Percentiles rank a stretch among this genome's conserved stretches.
Conservation (phyloP, 2,329 filamentous ascomycete species). For the Cadophora luteo-olivacea region DNA sequence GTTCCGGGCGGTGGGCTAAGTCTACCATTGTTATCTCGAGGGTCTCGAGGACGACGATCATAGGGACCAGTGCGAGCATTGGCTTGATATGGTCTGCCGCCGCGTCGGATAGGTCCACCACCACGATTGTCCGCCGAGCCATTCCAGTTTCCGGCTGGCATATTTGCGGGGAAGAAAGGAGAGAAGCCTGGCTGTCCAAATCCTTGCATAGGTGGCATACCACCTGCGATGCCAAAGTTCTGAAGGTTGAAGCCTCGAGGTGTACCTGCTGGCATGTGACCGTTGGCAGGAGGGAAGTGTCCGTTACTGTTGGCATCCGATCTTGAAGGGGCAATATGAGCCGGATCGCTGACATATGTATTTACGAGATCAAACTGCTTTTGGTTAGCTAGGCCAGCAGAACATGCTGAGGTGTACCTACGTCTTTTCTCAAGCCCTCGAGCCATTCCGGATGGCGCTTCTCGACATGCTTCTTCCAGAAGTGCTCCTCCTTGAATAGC, state of each 20-base stretch:
- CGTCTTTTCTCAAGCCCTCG: slow-evolving; percentile 80
- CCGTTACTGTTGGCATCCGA: slow-evolving; percentile 96
- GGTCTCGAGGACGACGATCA: slow-evolving; percentile 67
- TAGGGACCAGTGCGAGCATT: slow-evolving; percentile 73
- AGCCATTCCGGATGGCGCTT: slow-evolving; percentile 94
- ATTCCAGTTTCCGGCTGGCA: slow-evolving; percentile 55
- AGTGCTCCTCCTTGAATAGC: slow-evolving; percentile 94
- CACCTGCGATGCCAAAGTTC: slow-evolving; percentile 65
- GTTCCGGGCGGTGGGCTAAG: slow-evolving; percentile 57
- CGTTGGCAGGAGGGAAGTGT: slow-evolving; percentile 84
- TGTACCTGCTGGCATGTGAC: slow-evolving; percentile 79
- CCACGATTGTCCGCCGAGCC: slow-evolving; percentile 58
- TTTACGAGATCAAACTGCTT: slow-evolving; percentile 86
- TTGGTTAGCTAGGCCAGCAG: slow-evolving; percentile 44
- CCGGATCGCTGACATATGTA: slow-evolving; percentile 90
- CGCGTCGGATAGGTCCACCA: slow-evolving; percentile 71
- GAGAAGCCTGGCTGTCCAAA: slow-evolving; percentile 60
- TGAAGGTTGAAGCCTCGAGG: slow-evolving; percentile 90
- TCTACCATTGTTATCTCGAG: slow-evolving; percentile 55
- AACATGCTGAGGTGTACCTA: slow-evolving; percentile 59
- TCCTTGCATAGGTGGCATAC: slow-evolving; percentile 62
- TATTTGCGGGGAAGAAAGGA: slow-evolving; percentile 60
- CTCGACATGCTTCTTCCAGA: slow-evolving; percentile 98
- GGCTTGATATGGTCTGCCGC: slow-evolving; percentile 66
- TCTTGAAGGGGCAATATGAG: slow-evolving; percentile 90